Evolutionary conservation across 768 basidiomycete genomes (phyloP), one percentile per base, ranked within the genome.

Genomic region (Trichaptum fuscoviolaceum): DNA sequence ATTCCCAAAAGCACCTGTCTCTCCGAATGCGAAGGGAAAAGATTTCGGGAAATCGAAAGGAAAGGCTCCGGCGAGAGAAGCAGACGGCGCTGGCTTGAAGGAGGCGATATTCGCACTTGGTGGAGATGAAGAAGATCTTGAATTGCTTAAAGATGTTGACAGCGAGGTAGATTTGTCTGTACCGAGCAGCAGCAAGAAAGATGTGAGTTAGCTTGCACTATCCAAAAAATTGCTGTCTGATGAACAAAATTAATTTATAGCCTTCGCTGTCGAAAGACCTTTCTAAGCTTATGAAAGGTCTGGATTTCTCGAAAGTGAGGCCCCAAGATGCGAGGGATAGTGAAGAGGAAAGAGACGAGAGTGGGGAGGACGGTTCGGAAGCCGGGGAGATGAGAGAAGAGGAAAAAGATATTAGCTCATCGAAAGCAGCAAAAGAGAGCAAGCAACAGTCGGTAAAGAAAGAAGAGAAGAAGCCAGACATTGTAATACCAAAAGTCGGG

Each of bases 91-190:
- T 5, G 58, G 71, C 64, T 62, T 76, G 59, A 77, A 75, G 66
- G 70, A 75, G 9, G 76, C 78, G 64, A 72, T 84, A 6, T 68
- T 74, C 7, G 79, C 81, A 0, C 71, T 85, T 1, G 85, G 84
- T 25, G 84, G 83, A 24, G 81, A 79, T 52, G 78, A 80, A 35
- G 80, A 77, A 20, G 85, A 86, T 68, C 72, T 78, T n/a, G 78
- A 81, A 25, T 69, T 85, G 34, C 67, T 85, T 62, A 80, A 81
- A 67, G 78, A 75, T 64, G 71, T 77, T 10, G 77, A 79, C 35
- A 75, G 78, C 30, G 72, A 75, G 35, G 68, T 66, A 10, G 69
- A 74, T 10, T 70, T 70, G 15, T 70, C 74, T 18, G 74, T 73
- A n/a, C 71, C 73, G 34, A 67, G 23, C 7, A 62, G 58, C 18